Conservation (phyloP, 306 rosid species). For the Cucurbita maxima region DNA sequence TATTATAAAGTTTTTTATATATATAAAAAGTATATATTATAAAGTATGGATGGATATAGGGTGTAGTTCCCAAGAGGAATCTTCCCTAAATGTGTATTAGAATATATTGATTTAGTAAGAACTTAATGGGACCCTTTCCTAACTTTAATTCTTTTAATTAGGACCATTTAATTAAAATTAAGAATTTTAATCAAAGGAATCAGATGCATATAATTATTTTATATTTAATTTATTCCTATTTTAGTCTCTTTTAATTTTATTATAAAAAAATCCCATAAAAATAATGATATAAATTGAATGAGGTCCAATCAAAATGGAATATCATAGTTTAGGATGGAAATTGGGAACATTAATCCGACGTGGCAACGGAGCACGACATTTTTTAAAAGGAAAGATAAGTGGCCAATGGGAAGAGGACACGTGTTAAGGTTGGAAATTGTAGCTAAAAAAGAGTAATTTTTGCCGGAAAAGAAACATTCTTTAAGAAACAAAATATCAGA, state of each 20-base stretch:
- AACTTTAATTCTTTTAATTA: conserved; percentile 5
- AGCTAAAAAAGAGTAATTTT: neutral
- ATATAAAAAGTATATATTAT: neutral
- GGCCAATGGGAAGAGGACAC: neutral
- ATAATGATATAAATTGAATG: neutral
- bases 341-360: neutral
- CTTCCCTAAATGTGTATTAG: neutral
- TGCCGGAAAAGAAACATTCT: neutral
- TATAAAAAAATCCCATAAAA: neutral
- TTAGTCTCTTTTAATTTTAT: too few species aligned
- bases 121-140: neutral
- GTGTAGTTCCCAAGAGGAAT: conserved; percentile 4
- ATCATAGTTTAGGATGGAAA: neutral
- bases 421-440: neutral
- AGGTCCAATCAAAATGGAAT: neutral
- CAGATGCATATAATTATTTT: neutral
- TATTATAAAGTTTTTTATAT: neutral
- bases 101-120: neutral
- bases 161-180: neutral
- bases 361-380: neutral
- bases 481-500: neutral
- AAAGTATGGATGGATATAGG: neutral
- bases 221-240: neutral
- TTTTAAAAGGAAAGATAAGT: neutral
- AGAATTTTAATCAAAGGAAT: neutral